Conservation (phyloP, 495 filamentous ascomycete genomes). For the Penicillium ucsense region DNA sequence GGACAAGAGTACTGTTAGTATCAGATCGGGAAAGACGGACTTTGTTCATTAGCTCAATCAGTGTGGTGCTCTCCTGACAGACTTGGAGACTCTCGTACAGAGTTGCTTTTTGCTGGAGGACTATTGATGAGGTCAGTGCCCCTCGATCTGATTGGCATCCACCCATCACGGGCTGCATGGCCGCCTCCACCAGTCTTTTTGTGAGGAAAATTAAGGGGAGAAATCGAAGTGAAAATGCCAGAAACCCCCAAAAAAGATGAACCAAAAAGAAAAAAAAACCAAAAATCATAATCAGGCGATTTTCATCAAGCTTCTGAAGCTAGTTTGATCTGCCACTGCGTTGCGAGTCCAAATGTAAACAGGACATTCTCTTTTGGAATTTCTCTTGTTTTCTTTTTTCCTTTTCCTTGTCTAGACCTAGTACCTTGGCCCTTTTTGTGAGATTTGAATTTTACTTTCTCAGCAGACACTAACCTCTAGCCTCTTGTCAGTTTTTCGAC, state of each 20-base stretch:
- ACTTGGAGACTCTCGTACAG: too few species aligned
- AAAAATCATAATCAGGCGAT: not conserved
- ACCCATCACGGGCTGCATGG: not conserved
- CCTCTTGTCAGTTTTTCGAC: not conserved
- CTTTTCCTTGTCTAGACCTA: too few species aligned
- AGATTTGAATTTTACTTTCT: not conserved
- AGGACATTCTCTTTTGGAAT: too few species aligned
- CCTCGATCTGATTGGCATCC: not conserved
- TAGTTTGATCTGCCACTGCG: too few species aligned
- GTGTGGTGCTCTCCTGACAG: not conserved
- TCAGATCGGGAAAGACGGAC: not conserved
- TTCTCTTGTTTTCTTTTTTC: too few species aligned
- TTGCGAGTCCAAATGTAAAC: too few species aligned
- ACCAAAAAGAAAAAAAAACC: not conserved
- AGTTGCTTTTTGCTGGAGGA: not conserved
- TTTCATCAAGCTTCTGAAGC: too few species aligned
- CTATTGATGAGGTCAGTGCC: not conserved
- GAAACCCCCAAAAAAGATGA: not conserved
- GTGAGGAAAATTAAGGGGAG: not conserved
- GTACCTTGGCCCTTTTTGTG: not conserved
- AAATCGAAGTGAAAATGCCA: not conserved
- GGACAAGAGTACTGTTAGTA: too few species aligned
- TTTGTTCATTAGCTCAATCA: conserved; percentile 1
- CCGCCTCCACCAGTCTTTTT: not conserved
- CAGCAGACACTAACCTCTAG: not conserved